Conservation (phyloP, 495 filamentous ascomycete genomes). For the Delitschia confertaspora region DNA sequence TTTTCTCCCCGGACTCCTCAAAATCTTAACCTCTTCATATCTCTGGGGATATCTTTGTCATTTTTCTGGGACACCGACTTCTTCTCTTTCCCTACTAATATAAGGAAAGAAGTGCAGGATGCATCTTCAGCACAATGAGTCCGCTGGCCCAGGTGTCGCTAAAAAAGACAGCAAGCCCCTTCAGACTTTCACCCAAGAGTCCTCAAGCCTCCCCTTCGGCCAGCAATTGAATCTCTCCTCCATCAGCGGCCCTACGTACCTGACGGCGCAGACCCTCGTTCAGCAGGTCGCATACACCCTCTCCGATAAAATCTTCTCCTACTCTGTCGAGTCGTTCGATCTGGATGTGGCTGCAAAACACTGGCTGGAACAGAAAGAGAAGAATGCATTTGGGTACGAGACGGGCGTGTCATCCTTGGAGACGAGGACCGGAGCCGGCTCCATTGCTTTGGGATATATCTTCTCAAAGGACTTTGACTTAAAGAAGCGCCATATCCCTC, state of each 20-base stretch:
- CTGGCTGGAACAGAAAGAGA: slow-evolving; percentile 58
- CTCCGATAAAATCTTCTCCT: slow-evolving; percentile 93
- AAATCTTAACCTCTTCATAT: too few relatives aligned
- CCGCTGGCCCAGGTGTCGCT: slow-evolving; percentile 22
- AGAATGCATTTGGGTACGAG: slow-evolving; percentile 72
- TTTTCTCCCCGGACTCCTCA: too few relatives aligned
- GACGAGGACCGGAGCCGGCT: slow-evolving; percentile 79
- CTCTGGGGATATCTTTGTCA: too few relatives aligned
- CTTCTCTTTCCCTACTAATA: too few relatives aligned
- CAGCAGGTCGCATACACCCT: slow-evolving; percentile 92
- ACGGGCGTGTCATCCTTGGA: slow-evolving; percentile 73
- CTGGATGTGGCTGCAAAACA: slow-evolving; percentile 70
- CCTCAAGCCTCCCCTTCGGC: slow-evolving; percentile 55
- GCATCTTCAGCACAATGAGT: slow-evolving; percentile 26
- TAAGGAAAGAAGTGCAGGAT: too few relatives aligned
- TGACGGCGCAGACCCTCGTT: slow-evolving; percentile 80
- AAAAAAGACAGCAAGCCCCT: slow-evolving; percentile 5
- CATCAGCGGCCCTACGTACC: slow-evolving; percentile 81
- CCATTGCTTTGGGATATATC: slow-evolving; percentile 89
- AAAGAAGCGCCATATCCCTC: slow-evolving; percentile 81
- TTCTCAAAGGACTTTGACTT: slow-evolving; percentile 93
- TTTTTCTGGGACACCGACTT: too few relatives aligned
- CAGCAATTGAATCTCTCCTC: slow-evolving; percentile 50
- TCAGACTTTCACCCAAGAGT: slow-evolving; percentile 27
- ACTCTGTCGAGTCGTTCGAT: slow-evolving; percentile 87